Evolutionary conservation across 805 yeast genomes (phyloP).

Genomic region (Metschnikowia hibisci): DNA sequence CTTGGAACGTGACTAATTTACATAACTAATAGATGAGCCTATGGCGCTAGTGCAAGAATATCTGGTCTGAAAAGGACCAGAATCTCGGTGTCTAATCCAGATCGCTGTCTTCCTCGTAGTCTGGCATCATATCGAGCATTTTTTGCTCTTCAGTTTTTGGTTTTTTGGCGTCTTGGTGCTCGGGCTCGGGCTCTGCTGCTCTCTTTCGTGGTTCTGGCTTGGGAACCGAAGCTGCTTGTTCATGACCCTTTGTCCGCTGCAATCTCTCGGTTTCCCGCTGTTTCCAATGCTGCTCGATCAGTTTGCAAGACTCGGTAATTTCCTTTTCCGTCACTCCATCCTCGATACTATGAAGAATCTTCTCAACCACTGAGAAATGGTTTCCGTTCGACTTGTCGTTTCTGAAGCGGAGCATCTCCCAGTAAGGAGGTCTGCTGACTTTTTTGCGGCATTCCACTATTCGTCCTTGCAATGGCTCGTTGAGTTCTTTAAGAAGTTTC

Average conservation of each 20-base stretch:
- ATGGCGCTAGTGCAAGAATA: too few relatives aligned
- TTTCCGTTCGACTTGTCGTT: conserved; percentile 92
- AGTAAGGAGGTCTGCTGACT: conserved; percentile 50
- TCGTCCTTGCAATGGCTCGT: conserved; percentile 84
- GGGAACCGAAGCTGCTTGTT: conserved; percentile 6
- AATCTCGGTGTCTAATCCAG: conserved; percentile 13
- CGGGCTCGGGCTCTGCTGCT: conserved; percentile 6
- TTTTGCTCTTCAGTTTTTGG: conserved; percentile 10
- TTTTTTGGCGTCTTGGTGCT: conserved; percentile 5
- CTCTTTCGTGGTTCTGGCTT: conserved; percentile 9
- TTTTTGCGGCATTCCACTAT: conserved; percentile 81
- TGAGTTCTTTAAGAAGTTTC: conserved; percentile 62
- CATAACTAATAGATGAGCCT: too few relatives aligned
- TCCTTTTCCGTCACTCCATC: conserved; percentile 85
- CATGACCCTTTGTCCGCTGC: conserved; percentile 15
- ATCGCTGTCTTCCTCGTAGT: conserved; percentile 20
- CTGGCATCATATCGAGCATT: conserved; percentile 20
- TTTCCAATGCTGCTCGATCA: conserved; percentile 61
- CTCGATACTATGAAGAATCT: conserved; percentile 75
- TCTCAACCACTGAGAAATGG: conserved; percentile 74
- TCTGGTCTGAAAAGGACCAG: too few relatives aligned
- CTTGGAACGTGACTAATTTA: conserved; percentile 49
- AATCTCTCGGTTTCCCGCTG: conserved; percentile 45
- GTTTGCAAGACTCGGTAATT: conserved; percentile 51
- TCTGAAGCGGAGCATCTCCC: conserved; percentile 86